A percentile compares a stretch with the other conserved stretches of the same genome.
phyloP scores from a whole-genome alignment of 108 stramenopile species.

The Phaeodactylum tricornutum region DNA sequence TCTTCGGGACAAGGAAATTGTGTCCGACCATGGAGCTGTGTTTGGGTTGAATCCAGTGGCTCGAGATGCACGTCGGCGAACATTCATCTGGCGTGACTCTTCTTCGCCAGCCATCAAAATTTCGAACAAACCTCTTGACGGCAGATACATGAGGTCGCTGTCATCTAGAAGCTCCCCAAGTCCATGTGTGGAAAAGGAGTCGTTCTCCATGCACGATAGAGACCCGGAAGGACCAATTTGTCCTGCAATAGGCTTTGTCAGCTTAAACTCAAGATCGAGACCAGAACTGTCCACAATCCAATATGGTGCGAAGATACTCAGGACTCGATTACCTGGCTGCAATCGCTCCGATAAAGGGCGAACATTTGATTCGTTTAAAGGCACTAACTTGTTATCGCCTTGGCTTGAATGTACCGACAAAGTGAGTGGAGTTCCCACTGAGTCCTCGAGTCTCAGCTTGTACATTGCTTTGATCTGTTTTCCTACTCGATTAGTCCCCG shows the following conservation, averaged over 20 bases:
- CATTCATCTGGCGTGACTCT: conserved; percentile 20
- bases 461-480: no score
- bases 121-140: conserved; percentile 20
- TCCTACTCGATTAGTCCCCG: no score
- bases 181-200: no score
- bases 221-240: conserved; percentile 15
- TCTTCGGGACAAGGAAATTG: conserved; percentile 21
- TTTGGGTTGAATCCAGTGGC: conserved; percentile 1
- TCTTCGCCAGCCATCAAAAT: conserved; percentile 47
- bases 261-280: conserved; percentile 35
- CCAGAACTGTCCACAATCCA: conserved; percentile 47
- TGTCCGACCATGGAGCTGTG: conserved; percentile 42
- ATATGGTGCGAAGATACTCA: conserved; percentile 33
- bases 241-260: conserved; percentile 24
- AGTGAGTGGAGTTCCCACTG: no score
- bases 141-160: conserved; percentile 11
- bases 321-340: conserved; percentile 14
- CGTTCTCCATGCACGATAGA: no score
- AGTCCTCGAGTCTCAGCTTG: no score
- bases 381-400: no score
- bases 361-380: no score
- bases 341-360: conserved; percentile 4
- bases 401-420: no score
- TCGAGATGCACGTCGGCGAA: conserved; percentile 12
- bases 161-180: conserved; percentile 33